Evolutionary conservation across 257 asterid genomes (phyloP).

Genomic region (Plantago ovata): DNA sequence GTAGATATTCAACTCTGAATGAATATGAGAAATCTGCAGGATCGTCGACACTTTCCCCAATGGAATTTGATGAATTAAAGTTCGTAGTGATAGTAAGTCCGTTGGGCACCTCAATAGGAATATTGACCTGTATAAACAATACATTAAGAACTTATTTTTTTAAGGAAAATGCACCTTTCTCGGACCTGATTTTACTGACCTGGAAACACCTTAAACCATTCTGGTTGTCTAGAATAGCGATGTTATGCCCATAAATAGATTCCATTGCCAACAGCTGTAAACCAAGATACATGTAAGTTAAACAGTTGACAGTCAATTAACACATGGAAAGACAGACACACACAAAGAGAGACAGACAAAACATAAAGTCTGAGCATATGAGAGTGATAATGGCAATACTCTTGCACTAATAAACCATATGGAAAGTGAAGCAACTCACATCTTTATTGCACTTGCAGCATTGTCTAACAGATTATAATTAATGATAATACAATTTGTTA

Average conservation of each 20-base stretch:
- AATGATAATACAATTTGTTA: no score
- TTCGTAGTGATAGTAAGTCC: constrained; percentile 51
- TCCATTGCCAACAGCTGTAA: constrained; percentile 81
- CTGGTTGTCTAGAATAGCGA: constrained; percentile 51
- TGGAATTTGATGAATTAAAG: constrained; percentile 39
- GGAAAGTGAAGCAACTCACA: no score
- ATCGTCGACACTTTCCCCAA: constrained; percentile 24
- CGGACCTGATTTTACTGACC: constrained; percentile 38
- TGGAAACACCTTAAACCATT: constrained; percentile 57
- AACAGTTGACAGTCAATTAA: constrained; percentile 1
- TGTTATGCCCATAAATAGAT: constrained; percentile 70
- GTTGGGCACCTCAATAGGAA: constrained; percentile 61
- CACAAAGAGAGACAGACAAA: no score
- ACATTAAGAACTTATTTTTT: constrained; percentile 13
- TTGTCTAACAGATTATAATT: no score
- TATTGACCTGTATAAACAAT: constrained; percentile 48
- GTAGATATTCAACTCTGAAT: constrained; percentile 72
- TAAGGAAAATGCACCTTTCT: neutral
- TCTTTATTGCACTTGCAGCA: no score
- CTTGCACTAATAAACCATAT: no score
- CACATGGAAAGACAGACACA: neutral
- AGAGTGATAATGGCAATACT: neutral
- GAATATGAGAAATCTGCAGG: constrained; percentile 63
- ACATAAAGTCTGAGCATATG: neutral
- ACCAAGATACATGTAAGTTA: constrained; percentile 5